Percentiles rank a stretch among this genome's conserved stretches.
phyloP scores from a whole-genome alignment of 352 stramenopile genomes.

The Phytophthora cryptogea region DNA sequence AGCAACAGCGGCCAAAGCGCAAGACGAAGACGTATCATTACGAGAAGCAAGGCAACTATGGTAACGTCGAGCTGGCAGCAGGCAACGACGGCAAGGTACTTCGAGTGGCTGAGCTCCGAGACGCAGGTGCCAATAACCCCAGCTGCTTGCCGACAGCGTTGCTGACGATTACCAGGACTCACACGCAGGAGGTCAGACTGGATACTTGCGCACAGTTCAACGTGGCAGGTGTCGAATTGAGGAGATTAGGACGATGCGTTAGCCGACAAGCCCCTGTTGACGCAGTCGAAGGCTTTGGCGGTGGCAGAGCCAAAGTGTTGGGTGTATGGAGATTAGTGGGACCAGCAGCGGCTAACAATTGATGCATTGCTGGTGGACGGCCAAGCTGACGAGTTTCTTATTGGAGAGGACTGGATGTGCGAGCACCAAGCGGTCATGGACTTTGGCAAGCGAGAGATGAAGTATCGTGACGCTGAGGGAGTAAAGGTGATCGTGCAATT shows the following conservation, averaged over 20 bases:
- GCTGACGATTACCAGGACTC: not conserved
- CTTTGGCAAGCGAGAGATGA: not conserved
- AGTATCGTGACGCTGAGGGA: not conserved
- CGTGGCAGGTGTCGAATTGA: not conserved
- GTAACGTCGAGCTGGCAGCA: not conserved
- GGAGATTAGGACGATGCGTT: not conserved
- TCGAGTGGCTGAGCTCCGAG: conserved; percentile 3
- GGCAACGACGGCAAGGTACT: not conserved
- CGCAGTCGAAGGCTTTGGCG: conserved; percentile 8
- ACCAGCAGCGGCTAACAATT: not conserved
- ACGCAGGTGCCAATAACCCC: not conserved
- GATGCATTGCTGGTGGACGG: conserved; percentile 9
- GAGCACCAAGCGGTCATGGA: not conserved
- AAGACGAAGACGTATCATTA: conserved; percentile 6
- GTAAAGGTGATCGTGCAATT: not conserved
- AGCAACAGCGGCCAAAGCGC: no score
- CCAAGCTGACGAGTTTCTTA: not conserved
- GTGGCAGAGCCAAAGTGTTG: not conserved
- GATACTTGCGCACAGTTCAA: conserved; percentile 5
- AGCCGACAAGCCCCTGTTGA: not conserved
- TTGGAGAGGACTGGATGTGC: not conserved
- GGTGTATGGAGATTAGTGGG: conserved; percentile 8
- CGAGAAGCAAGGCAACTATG: not conserved
- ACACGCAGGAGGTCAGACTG: not conserved
- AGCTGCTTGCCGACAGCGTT: conserved; percentile 6